These are phyloP conservation scores for Plasmodium sp. DNA, from an alignment of 169 alveolate genomes.

Conservation along the genomic window DNA sequence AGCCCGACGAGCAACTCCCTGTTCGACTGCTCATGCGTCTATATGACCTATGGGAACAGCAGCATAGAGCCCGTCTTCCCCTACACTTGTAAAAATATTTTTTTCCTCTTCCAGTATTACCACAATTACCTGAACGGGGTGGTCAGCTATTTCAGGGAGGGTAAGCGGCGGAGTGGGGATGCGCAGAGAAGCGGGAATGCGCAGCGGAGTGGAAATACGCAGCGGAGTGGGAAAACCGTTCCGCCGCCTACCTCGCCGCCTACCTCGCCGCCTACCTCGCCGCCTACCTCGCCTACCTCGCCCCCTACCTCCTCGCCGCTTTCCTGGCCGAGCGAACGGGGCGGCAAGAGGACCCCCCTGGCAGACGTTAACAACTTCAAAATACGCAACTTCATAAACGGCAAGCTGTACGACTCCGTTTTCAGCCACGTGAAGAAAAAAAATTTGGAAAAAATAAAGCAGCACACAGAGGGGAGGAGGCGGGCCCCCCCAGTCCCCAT, in stretches of 20 bases:
- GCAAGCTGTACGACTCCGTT: conserved; percentile 42
- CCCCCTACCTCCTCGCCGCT: neutral
- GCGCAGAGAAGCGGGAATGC: neutral
- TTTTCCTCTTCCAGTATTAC: conserved; percentile 64
- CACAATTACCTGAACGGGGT: conserved; percentile 10
- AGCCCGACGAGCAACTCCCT: neutral
- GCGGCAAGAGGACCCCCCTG: neutral
- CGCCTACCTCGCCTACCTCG: neutral
- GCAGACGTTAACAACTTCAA: conserved; percentile 35
- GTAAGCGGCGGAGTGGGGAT: neutral
- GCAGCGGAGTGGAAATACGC: neutral
- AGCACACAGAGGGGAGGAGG: neutral
- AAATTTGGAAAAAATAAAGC: conserved; percentile 36
- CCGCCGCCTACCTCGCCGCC: neutral
- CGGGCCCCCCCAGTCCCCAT: conserved; percentile 17
- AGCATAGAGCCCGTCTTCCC: conserved; percentile 60
- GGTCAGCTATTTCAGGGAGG: neutral
- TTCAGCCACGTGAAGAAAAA: conserved; percentile 12
- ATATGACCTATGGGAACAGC: conserved; percentile 45
- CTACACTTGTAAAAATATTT: conserved; percentile 19
- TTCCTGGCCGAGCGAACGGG: neutral
- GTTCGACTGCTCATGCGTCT: conserved; percentile 9
- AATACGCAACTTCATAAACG: conserved; percentile 30
- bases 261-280: neutral
- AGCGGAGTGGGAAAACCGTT: neutral